Conservation (phyloP, 805 yeast genomes). For the Wickerhamiella kazuoi region DNA sequence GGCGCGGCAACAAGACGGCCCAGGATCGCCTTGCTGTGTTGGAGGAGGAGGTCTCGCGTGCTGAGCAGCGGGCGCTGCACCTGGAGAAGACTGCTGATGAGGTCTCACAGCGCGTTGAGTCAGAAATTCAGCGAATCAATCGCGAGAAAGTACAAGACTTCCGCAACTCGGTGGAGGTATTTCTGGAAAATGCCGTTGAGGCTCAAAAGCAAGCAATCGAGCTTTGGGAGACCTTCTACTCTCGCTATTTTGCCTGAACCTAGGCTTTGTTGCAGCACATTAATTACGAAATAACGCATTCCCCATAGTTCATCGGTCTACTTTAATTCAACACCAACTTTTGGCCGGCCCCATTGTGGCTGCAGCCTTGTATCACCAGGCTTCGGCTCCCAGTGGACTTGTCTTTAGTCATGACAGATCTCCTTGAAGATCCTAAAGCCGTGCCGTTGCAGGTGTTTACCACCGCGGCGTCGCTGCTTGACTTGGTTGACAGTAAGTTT, state of each 20-base stretch:
- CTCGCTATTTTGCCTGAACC: slow-evolving; percentile 8
- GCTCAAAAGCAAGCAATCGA: slow-evolving; percentile 65
- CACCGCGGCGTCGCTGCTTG: slow-evolving; percentile 27
- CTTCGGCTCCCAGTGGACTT: not conserved
- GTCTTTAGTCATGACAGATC: slow-evolving; percentile 9
- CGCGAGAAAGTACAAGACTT: slow-evolving; percentile 64
- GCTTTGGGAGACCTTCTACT: slow-evolving; percentile 41
- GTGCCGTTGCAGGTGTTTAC: slow-evolving; percentile 27
- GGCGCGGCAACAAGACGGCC: slow-evolving; percentile 33
- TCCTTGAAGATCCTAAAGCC: slow-evolving; percentile 18
- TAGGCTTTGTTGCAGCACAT: not conserved
- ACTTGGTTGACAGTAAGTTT: slow-evolving; percentile 24
- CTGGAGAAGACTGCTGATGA: slow-evolving; percentile 45
- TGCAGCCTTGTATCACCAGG: not conserved
- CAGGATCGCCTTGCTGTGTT: slow-evolving; percentile 43
- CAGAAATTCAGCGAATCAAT: slow-evolving; percentile 54
- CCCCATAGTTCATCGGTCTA: not conserved
- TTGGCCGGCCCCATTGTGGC: no score
- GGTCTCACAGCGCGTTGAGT: slow-evolving; percentile 46
- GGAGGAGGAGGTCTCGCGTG: slow-evolving; percentile 39
- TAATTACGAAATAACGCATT: not conserved
- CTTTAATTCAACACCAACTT: no score
- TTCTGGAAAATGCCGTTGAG: slow-evolving; percentile 77
- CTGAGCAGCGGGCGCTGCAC: slow-evolving; percentile 34
- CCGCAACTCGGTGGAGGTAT: slow-evolving; percentile 76